Conservation (phyloP, 2,329 filamentous ascomycete species). For the Aspergillus sp. region DNA sequence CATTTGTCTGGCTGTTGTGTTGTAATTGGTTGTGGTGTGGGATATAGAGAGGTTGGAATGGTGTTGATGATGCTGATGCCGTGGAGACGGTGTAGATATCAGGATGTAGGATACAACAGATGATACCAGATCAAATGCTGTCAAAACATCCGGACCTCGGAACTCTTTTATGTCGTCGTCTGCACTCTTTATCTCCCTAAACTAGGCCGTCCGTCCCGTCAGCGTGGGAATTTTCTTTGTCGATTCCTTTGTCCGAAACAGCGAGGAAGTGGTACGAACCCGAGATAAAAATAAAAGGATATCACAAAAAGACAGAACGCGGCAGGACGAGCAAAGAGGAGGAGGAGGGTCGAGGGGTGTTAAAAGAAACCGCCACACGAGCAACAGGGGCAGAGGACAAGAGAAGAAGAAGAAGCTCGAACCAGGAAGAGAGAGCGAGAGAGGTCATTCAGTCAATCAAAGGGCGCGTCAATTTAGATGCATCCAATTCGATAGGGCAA, state of each 20-base stretch:
- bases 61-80: not conserved
- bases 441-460: not conserved
- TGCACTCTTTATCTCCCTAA: not conserved
- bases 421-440: not conserved
- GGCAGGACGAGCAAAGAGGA: not conserved
- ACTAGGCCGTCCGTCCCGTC: not conserved
- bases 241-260: not conserved
- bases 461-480: not conserved
- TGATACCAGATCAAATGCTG: not conserved
- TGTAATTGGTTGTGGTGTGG: not conserved
- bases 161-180: not conserved
- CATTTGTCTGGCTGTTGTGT: conserved; percentile 11
- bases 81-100: too few relatives aligned
- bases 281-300: not conserved
- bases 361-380: not conserved
- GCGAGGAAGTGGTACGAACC: not conserved
- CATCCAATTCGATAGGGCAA: not conserved
- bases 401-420: too few relatives aligned
- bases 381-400: not conserved
- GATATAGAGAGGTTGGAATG: not conserved
- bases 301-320: not conserved
- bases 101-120: not conserved
- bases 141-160: not conserved
- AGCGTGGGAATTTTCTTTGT: not conserved
- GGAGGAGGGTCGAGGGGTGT: not conserved